Evolutionary conservation across 176 grass and related monocot species (phyloP), one percentile per base, ranked within the genome.

Genomic region (Oryza meridionalis): DNA sequence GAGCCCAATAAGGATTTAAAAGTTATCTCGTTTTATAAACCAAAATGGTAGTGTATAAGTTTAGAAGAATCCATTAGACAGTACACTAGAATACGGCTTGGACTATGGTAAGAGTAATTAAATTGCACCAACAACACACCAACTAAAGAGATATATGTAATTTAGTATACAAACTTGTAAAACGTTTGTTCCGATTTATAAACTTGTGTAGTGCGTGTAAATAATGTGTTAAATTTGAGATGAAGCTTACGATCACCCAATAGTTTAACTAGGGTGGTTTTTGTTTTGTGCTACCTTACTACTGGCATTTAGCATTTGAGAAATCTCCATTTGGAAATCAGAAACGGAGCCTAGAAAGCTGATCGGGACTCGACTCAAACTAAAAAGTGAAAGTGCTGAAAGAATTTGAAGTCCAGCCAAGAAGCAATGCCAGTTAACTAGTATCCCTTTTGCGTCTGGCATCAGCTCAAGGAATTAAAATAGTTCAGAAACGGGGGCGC

Each of bases 341-440:
- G 24, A 4, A 42, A 43, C 9, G 69, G 69, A 14, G 69, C 42
- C 42, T 26, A 40, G 2, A 26, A 37, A 37, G 35, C 15, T 15
- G 70, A 47, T 4, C 50, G 33, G 50, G 67, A 72, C 68, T 9
- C 79, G 43, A 69, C 32, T 26, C 4, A 15, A 67, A 11, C 46
- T 15, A 13, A 49, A 50, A 62, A 7, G 15, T 59, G n/a, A 33
- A 58, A 59, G 45, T 43, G 67, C 79, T 0, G 49, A 43, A 68
- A 29, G 1, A 13, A 43, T 71, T 42, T 61, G 22, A 82, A 29
- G 79, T 82, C 79, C 79, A 13, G 63, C 43, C 26, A 80, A 68
- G 44, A 47, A 79, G 2, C 37, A 29, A 43, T 25, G 0, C 21
- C 38, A 27, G 15, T 78, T 27, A 27, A 29, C 11, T 17, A n/a